These are phyloP conservation scores for Linum usitatissimum DNA, from an alignment of 345 rosid species.

Conservation along the genomic window DNA sequence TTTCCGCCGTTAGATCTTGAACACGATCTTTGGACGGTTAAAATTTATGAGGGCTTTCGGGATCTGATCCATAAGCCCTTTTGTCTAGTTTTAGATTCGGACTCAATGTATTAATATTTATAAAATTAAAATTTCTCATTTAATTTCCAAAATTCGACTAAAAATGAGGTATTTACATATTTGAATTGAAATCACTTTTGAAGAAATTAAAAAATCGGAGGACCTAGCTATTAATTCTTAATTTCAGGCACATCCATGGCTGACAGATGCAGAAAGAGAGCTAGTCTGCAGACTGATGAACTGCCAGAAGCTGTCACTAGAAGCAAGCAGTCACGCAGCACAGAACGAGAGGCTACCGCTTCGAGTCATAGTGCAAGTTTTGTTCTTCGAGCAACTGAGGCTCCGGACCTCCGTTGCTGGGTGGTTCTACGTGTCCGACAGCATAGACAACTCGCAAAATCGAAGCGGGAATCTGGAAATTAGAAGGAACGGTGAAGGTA, in stretches of 20 bases:
- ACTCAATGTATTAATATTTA: too few relatives aligned
- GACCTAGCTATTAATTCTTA: too few relatives aligned
- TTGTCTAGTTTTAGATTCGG: too few relatives aligned
- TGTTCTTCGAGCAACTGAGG: constrained; percentile 84
- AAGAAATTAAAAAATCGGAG: too few relatives aligned
- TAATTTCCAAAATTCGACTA: too few relatives aligned
- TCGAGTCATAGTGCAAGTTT: constrained; percentile 71
- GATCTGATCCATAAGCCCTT: too few relatives aligned
- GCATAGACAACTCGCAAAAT: constrained; percentile 34
- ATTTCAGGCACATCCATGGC: constrained; percentile 98
- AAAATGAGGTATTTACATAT: too few relatives aligned
- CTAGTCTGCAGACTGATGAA: constrained; percentile 66
- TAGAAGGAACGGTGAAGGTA: constrained; percentile 23
- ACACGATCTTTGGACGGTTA: too few relatives aligned
- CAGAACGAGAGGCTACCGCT: constrained; percentile 89
- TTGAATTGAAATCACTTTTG: too few relatives aligned
- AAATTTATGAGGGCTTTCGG: too few relatives aligned
- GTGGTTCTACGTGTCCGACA: constrained; percentile 58
- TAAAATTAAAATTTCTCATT: too few relatives aligned
- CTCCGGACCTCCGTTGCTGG: constrained; percentile 67
- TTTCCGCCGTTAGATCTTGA: constrained; percentile 3
- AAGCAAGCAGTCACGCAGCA: constrained; percentile 88
- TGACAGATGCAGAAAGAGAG: constrained; percentile 67
- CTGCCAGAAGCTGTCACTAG: constrained; percentile 83
- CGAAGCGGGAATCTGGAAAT: constrained; percentile 31